phyloP scores from a whole-genome alignment of 2,329 filamentous ascomycete species.

The Furcasterigmium furcatum region DNA sequence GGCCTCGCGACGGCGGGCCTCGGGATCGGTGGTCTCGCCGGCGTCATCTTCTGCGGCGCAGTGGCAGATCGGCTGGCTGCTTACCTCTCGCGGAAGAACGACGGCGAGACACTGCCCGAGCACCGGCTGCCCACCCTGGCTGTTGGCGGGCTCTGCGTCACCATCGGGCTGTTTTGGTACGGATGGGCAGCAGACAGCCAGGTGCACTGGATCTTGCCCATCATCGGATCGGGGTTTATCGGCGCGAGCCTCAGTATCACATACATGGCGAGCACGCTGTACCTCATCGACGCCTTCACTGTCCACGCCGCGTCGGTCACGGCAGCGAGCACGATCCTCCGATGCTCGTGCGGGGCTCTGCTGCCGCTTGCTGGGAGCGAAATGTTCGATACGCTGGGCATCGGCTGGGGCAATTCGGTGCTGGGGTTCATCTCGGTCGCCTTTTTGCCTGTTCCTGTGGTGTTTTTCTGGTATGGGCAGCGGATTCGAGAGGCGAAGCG shows the following conservation, averaged over 20 bases:
- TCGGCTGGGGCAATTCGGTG: conserved; percentile 6
- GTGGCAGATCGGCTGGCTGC: conserved; percentile 3
- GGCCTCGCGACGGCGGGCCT: conserved; percentile 7
- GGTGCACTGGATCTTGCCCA: conserved; percentile 56
- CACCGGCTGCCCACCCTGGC: conserved; percentile 12
- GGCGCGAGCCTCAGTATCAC: conserved; percentile 32
- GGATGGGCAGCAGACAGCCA: conserved; percentile 37
- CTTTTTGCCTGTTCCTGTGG: background rate
- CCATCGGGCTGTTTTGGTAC: conserved; percentile 18
- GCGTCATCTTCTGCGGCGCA: conserved; percentile 7
- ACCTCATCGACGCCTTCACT: conserved; percentile 26
- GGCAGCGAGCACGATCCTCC: conserved; percentile 22
- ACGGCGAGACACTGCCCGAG: conserved; percentile 14
- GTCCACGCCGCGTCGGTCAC: conserved; percentile 24
- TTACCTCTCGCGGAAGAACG: conserved; percentile 1
- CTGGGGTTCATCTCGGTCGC: background rate
- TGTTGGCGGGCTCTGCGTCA: conserved; percentile 39
- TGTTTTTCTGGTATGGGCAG: background rate
- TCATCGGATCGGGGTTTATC: conserved; percentile 46
- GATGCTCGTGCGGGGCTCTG: conserved; percentile 4
- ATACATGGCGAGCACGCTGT: conserved; percentile 5
- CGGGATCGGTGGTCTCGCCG: conserved; percentile 3
- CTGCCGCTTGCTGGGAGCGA: conserved; percentile 4
- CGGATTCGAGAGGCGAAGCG: background rate
- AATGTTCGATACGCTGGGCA: conserved; percentile 10